These are phyloP conservation scores for Leccinum truebloodii DNA, from an alignment of 768 basidiomycete species.

Conservation along the genomic window DNA sequence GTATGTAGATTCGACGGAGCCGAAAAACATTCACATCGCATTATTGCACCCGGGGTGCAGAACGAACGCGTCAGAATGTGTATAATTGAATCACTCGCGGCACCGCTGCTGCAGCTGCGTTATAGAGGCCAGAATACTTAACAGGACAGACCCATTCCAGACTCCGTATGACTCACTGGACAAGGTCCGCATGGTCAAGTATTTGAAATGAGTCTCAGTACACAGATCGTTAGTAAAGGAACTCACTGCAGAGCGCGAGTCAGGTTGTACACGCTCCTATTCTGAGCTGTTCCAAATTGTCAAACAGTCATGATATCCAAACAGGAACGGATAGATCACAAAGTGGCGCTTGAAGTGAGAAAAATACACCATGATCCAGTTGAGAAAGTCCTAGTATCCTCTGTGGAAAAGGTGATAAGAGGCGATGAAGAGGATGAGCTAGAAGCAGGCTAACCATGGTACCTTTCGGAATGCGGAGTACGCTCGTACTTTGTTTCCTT, in stretches of 20 bases:
- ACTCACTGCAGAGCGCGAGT: neutral
- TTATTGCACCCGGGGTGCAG: conserved; percentile 34
- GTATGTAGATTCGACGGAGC: conserved; percentile 50
- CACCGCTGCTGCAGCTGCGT: conserved; percentile 53
- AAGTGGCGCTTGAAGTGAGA: neutral
- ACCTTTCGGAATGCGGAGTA: conserved; percentile 38
- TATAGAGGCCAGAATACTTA: conserved; percentile 54
- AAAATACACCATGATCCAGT: neutral
- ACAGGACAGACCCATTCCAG: conserved; percentile 36
- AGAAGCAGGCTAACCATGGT: conserved; percentile 33
- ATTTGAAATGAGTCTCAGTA: conserved; percentile 10
- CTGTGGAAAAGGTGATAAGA: conserved; percentile 19
- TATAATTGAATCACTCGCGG: neutral
- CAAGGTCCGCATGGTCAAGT: conserved; percentile 43
- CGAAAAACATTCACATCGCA: conserved; percentile 42
- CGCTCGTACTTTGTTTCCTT: conserved; percentile 43
- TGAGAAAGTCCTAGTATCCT: conserved; percentile 8
- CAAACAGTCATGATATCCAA: neutral
- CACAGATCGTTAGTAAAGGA: neutral
- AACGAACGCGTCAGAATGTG: neutral
- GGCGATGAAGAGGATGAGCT: conserved; percentile 26
- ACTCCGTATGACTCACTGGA: conserved; percentile 41
- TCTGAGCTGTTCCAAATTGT: neutral
- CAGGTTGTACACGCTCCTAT: neutral
- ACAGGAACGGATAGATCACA: neutral